Conservation (phyloP, 768 basidiomycete species). For the Lactarius sanguifluus region DNA sequence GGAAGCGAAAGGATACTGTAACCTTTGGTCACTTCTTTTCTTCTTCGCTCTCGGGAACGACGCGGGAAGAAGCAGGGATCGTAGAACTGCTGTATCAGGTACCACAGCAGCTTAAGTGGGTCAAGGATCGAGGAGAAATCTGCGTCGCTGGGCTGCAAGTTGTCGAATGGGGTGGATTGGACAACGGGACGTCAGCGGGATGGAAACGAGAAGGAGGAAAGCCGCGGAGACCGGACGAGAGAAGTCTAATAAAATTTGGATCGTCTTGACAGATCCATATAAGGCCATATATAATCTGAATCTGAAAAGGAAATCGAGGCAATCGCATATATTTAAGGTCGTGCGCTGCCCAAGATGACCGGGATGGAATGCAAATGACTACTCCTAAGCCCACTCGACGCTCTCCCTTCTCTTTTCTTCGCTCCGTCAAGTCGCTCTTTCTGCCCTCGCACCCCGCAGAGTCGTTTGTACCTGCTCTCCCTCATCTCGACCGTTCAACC, state of each 20-base stretch:
- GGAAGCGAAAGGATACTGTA: not conserved
- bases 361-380: not conserved
- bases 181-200: not conserved
- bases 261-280: not conserved
- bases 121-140: not conserved
- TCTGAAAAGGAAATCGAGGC: not conserved
- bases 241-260: not conserved
- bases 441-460: not conserved
- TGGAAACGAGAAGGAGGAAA: not conserved
- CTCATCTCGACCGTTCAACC: not conserved
- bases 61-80: not conserved
- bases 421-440: slow-evolving; percentile 8
- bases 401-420: slow-evolving; percentile 15
- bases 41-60: not conserved
- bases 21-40: not conserved
- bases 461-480: slow-evolving; percentile 13
- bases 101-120: not conserved
- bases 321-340: not conserved
- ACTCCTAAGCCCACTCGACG: not conserved
- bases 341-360: not conserved
- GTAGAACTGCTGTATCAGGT: not conserved
- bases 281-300: not conserved
- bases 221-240: not conserved
- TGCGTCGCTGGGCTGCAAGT: not conserved
- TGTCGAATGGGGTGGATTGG: not conserved